Evolutionary conservation across 2,329 filamentous ascomycete species (phyloP), one percentile per base, ranked within the genome.

Genomic region (Fusarium goolgardi): DNA sequence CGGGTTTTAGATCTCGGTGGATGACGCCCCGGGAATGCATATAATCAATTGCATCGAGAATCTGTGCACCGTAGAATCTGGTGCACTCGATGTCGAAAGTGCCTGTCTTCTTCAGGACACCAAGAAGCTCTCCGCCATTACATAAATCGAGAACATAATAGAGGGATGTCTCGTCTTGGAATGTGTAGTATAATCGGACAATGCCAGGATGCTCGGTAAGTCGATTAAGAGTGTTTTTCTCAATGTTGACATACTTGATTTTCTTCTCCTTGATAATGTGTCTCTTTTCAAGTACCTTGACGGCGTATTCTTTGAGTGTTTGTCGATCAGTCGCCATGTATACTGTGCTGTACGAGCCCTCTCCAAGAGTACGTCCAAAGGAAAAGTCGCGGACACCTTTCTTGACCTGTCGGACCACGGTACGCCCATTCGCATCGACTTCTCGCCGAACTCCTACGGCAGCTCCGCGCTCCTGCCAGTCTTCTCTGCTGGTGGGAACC

Each of bases 191-290:
- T 43, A 99, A 85, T 66, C 96, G 91, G 59, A 99, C 94, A 62
- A 99, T 95, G 21, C 96, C 96, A 9, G 96, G 96, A 75, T 99
- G 96, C 68, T 99, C 95, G 5, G 95, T 98, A 59, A 99, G 84
- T 67, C 96, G 90, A 77, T 99, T 99, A 57, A 99, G 84, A 0
- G 96, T 98, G 80, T 99, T 95, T 82, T 97, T 97, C 80, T 99
- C 96, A 74, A 99, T 99, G 80, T 98, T 99, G 80, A 99, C 96
- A 76, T 99, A 99, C 84, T 99, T 99, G 75, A 99, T 97, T 85
- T 99, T 99, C 81, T 97, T 98, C 81, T 99, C 96, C 80, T 98
- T 99, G 84, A 99, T 99, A 76, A 99, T 99, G 79, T 99, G 96
- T 74, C 94, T 89, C 81, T 99, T 99, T 81, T 99, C 96, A 46